Percentiles rank a stretch among this genome's conserved stretches.
Conservation (phyloP, 495 filamentous ascomycete species). For the Neurospora sp. region DNA sequence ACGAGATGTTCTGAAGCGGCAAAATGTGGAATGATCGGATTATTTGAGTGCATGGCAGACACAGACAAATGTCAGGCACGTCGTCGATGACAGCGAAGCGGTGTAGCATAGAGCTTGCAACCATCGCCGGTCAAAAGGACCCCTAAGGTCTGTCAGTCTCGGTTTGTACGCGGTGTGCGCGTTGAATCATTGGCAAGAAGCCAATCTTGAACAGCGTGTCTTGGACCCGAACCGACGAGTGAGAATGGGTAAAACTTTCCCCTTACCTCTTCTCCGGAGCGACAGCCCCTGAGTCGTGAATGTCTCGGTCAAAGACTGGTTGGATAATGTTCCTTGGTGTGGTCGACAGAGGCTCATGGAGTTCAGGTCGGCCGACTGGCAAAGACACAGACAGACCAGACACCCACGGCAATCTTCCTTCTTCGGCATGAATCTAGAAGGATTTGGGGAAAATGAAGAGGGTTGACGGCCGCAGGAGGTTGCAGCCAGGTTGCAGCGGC, state of each 20-base stretch:
- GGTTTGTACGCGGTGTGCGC: background rate
- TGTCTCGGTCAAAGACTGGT: background rate
- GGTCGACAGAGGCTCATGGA: background rate
- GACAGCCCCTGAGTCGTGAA: background rate
- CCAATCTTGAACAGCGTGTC: background rate
- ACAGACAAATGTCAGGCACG: background rate
- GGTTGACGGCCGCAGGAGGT: background rate
- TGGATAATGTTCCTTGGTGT: background rate
- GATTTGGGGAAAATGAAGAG: background rate
- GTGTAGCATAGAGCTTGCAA: background rate
- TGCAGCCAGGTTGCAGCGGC: background rate
- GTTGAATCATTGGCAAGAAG: background rate
- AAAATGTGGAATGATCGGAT: background rate
- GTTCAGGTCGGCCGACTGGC: background rate
- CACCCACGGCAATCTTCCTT: background rate
- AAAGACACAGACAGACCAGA: background rate
- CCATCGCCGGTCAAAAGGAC: background rate
- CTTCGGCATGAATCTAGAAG: background rate
- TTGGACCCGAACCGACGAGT: background rate
- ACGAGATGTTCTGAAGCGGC: background rate
- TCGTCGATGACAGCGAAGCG: background rate
- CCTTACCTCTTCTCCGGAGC: background rate
- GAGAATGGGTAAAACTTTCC: background rate
- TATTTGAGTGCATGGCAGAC: background rate
- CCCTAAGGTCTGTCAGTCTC: background rate